Evolutionary conservation across 75 land plant genomes (phyloP).

Genomic region (Chamaecyparis obtusa): DNA sequence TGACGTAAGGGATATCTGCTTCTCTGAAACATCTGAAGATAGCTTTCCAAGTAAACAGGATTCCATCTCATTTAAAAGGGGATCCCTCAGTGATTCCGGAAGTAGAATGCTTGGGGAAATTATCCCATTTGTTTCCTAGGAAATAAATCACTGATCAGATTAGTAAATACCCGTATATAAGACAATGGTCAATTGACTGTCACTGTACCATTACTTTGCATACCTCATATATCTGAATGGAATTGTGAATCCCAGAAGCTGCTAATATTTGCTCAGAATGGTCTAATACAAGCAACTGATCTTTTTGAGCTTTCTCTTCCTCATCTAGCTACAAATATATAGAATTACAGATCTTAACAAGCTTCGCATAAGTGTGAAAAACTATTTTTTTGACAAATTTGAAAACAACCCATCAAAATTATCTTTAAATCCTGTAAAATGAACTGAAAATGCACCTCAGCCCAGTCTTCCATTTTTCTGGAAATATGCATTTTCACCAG

Average conservation of each 20-base stretch:
- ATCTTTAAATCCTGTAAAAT: slow-evolving; percentile 2
- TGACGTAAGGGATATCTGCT: slow-evolving; percentile 10
- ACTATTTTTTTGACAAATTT: not conserved
- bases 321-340: slow-evolving; percentile 20
- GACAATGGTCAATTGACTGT: not conserved
- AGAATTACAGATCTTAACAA: not conserved
- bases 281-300: slow-evolving; percentile 21
- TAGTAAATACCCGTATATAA: not conserved
- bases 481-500: slow-evolving; percentile 13
- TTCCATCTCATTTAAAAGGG: slow-evolving; percentile 45
- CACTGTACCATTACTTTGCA: not conserved
- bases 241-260: slow-evolving; percentile 14
- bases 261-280: slow-evolving; percentile 22
- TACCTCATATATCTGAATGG: not conserved
- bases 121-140: not conserved
- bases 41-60: slow-evolving; percentile 11
- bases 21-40: not conserved
- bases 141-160: not conserved
- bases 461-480: slow-evolving; percentile 14
- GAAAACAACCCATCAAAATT: not conserved
- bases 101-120: slow-evolving; percentile 21
- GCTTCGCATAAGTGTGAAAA: not conserved
- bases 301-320: slow-evolving; percentile 25
- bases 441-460: slow-evolving; percentile 6
- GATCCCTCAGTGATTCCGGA: slow-evolving; percentile 41